Conservation (phyloP, 192 early-diverging fungal genomes). For the Lobosporangium transversale region DNA sequence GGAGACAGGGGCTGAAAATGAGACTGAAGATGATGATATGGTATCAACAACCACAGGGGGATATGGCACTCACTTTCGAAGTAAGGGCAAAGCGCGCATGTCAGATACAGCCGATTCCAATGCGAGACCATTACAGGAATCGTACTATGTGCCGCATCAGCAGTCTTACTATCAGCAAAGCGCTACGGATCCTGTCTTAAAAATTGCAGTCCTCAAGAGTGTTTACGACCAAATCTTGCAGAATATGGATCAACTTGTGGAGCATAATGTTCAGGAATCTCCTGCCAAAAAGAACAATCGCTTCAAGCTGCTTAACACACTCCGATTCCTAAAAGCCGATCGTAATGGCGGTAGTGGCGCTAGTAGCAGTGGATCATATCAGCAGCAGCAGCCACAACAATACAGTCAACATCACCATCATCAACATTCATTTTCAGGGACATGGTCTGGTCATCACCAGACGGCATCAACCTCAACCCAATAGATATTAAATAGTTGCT, state of each 20-base stretch:
- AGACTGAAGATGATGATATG: conserved; percentile 21
- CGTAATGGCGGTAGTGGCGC: conserved; percentile 8
- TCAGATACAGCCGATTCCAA: neutral
- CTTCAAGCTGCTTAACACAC: conserved; percentile 42
- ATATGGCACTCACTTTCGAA: neutral
- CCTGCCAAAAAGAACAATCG: conserved; percentile 49
- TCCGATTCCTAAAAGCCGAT: conserved; percentile 43
- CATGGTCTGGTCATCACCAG: neutral
- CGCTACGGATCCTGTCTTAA: conserved; percentile 48
- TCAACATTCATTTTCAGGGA: conserved; percentile 22
- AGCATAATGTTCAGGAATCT: conserved; percentile 42
- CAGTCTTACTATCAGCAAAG: conserved; percentile 5
- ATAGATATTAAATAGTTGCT: too few species aligned
- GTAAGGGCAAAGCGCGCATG: conserved; percentile 7
- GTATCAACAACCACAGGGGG: conserved; percentile 19
- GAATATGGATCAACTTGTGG: conserved; percentile 42
- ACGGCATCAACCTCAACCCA: too few species aligned
- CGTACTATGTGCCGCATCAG: neutral
- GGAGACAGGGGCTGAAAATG: conserved; percentile 5
- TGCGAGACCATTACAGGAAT: neutral
- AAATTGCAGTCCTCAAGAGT: conserved; percentile 56
- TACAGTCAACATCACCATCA: conserved; percentile 6
- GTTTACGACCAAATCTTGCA: conserved; percentile 58
- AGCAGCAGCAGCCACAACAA: conserved; percentile 10
- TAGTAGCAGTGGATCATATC: conserved; percentile 4